A percentile compares a stretch with the other conserved stretches of the same genome.
Evolutionary conservation across 352 stramenopile genomes (phyloP).

Genomic region (Globisporangium yorkense): DNA sequence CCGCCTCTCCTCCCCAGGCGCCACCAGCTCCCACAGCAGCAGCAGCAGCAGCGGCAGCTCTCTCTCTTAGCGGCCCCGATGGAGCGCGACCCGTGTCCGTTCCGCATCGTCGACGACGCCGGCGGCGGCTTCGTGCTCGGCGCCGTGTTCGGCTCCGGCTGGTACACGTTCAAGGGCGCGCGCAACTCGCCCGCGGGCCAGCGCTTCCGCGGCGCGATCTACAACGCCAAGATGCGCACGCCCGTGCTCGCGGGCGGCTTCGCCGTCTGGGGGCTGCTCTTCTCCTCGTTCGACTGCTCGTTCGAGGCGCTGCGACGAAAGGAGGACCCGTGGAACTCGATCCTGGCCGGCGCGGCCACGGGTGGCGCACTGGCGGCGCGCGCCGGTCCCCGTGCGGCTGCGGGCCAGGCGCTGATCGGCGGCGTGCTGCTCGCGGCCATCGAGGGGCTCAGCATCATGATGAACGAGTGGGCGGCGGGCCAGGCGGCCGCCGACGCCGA

Average conservation of each 20-base stretch:
- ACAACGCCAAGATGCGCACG: slow-evolving; percentile 92
- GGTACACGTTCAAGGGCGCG: slow-evolving; percentile 95
- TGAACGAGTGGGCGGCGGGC: slow-evolving; percentile 80
- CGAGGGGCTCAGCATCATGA: slow-evolving; percentile 97
- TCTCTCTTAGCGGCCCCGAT: slow-evolving; percentile 14
- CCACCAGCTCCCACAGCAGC: not conserved
- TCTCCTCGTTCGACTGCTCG: slow-evolving; percentile 97
- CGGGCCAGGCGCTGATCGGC: slow-evolving; percentile 92
- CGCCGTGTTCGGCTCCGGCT: slow-evolving; percentile 92
- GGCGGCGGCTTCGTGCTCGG: slow-evolving; percentile 97
- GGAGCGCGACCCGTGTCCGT: slow-evolving; percentile 96
- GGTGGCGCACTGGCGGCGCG: slow-evolving; percentile 94
- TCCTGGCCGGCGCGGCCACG: slow-evolving; percentile 94
- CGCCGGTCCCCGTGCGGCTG: slow-evolving; percentile 91
- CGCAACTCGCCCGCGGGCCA: slow-evolving; percentile 92
- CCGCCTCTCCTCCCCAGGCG: not conserved
- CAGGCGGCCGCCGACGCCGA: slow-evolving; percentile 43
- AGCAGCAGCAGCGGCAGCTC: not conserved
- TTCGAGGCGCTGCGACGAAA: slow-evolving; percentile 96
- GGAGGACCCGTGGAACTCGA: slow-evolving; percentile 99
- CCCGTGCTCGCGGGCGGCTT: slow-evolving; percentile 92
- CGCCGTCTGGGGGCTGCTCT: slow-evolving; percentile 96
- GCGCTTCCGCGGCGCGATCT: slow-evolving; percentile 87
- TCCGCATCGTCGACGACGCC: slow-evolving; percentile 98
- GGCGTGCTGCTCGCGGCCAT: slow-evolving; percentile 95